phyloP scores from a whole-genome alignment of 208 protist genomes.

The Jaenimonas drosophilae region DNA sequence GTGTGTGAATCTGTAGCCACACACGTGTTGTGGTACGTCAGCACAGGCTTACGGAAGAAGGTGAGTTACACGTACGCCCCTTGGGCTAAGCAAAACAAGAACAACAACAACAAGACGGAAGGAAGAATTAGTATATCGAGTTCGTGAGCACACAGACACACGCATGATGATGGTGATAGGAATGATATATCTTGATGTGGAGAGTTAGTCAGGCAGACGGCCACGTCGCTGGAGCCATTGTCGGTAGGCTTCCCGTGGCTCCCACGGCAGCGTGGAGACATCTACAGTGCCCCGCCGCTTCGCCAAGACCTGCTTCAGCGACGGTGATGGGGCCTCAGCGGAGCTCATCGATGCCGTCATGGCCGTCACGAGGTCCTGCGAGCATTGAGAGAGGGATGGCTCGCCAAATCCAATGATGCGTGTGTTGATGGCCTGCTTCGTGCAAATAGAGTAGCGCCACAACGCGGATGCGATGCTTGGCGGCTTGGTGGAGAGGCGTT shows the following conservation, averaged over 20 bases:
- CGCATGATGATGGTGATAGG: background rate
- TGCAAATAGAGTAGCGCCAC: constrained; percentile 68
- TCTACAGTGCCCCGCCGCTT: constrained; percentile 46
- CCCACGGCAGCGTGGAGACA: constrained; percentile 47
- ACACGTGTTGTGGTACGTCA: too few species aligned
- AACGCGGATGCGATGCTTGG: constrained; percentile 23
- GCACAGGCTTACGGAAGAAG: too few species aligned
- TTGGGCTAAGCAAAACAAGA: background rate
- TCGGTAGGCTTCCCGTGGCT: constrained; percentile 52
- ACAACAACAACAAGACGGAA: background rate
- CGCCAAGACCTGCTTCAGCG: constrained; percentile 20
- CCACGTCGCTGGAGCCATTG: constrained; percentile 49
- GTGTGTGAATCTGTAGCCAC: too few species aligned
- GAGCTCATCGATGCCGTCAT: constrained; percentile 14
- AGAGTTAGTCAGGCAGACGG: constrained; percentile 15
- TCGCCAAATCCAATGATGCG: constrained; percentile 84
- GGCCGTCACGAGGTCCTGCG: constrained; percentile 45
- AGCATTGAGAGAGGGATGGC: constrained; percentile 67
- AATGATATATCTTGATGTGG: background rate
- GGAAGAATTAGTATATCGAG: background rate
- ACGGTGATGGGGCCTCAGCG: constrained; percentile 7
- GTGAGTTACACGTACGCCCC: too few species aligned
- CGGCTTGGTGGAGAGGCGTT: constrained; percentile 18
- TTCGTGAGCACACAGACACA: background rate
- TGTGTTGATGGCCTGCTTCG: constrained; percentile 69